These are phyloP conservation scores for Cylindrodendrum hubeiense DNA, from an alignment of 2,329 filamentous ascomycete species.

Conservation along the genomic window DNA sequence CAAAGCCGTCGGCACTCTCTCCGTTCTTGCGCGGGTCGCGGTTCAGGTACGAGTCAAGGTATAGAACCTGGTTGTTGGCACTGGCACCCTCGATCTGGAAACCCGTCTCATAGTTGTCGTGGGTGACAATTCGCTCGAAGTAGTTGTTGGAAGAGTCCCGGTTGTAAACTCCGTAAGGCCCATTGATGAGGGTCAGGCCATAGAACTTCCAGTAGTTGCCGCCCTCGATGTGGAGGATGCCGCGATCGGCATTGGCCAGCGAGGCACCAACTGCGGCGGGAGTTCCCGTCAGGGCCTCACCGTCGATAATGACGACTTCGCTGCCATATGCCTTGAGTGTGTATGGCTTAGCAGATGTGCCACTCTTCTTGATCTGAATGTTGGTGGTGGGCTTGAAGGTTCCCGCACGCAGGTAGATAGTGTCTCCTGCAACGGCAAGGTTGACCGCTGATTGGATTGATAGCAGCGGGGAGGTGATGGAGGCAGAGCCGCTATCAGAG, in stretches of 20 bases:
- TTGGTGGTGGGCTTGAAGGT: conserved; percentile 58
- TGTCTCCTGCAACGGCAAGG: conserved; percentile 58
- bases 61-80: conserved; percentile 52
- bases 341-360: conserved; percentile 53
- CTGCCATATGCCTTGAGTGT: conserved; percentile 55
- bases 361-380: conserved; percentile 60
- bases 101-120: conserved; percentile 53
- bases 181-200: conserved; percentile 47
- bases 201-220: conserved; percentile 59
- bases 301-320: conserved; percentile 59
- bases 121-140: conserved; percentile 49
- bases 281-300: conserved; percentile 51
- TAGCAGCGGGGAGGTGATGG: conserved; percentile 50
- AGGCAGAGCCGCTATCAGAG: conserved; percentile 51
- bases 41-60: conserved; percentile 57
- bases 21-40: conserved; percentile 63
- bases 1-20: conserved; percentile 63
- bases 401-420: conserved; percentile 57
- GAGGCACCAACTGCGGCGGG: conserved; percentile 53
- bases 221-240: conserved; percentile 59
- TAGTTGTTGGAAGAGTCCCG: conserved; percentile 50
- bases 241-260: conserved; percentile 54
- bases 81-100: conserved; percentile 50
- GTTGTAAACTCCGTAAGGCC: conserved; percentile 51
- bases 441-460: conserved; percentile 60